Percentiles rank a stretch among this genome's conserved stretches.
Conservation (phyloP, 805 yeast species). For the Candida parachauliodes region DNA sequence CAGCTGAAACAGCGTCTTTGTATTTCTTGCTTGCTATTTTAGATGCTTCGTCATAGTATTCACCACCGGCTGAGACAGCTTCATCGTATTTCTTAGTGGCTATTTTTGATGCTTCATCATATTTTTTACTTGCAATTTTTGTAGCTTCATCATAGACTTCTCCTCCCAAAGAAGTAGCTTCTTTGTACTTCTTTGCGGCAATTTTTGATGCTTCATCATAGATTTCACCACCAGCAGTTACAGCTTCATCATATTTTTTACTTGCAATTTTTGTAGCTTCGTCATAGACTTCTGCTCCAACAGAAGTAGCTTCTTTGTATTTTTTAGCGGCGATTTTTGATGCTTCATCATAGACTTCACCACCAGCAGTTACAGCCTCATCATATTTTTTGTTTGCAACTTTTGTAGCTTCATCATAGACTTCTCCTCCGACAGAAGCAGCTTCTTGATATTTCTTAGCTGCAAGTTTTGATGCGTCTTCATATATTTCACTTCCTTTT, state of each 20-base stretch:
- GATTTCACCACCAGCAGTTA: conserved; percentile 2
- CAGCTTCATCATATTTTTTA: conserved; percentile 8
- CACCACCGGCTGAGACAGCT: conserved; percentile 3
- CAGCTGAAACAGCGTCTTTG: conserved; percentile 4
- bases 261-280: conserved; percentile 5
- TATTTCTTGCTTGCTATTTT: conserved; percentile 3
- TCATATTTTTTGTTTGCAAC: conserved; percentile 5
- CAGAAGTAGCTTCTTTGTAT: conserved; percentile 5
- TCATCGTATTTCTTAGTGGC: conserved; percentile 4
- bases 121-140: neutral
- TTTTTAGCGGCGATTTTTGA: neutral
- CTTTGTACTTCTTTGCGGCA: conserved; percentile 9
- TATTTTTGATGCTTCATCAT: conserved; percentile 2
- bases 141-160: conserved; percentile 5
- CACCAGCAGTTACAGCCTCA: conserved; percentile 4
- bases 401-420: conserved; percentile 8
- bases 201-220: conserved; percentile 3
- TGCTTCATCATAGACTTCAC: conserved; percentile 7
- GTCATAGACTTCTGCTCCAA: conserved; percentile 3
- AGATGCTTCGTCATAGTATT: conserved; percentile 4
- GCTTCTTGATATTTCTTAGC: conserved; percentile 4
- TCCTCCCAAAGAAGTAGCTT: conserved; percentile 1
- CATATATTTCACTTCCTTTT: conserved; percentile 9
- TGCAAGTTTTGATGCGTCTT: conserved; percentile 8
- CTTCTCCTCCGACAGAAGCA: conserved; percentile 2